These are phyloP conservation scores for Acanthamoeba lenticulata DNA, from an alignment of 208 protist genomes.

Conservation along the genomic window DNA sequence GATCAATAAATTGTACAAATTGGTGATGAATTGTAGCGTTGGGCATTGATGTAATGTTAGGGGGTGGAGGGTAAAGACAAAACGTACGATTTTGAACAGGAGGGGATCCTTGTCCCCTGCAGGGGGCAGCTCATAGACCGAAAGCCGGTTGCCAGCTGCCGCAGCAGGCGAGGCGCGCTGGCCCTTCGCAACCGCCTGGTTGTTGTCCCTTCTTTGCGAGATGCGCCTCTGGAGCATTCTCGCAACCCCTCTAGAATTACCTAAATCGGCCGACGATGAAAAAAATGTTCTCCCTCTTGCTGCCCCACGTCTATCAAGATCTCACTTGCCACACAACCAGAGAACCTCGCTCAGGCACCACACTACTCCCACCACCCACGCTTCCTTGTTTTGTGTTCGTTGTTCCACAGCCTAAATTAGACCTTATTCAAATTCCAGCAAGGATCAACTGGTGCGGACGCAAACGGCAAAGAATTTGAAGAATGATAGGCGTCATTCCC, in stretches of 20 bases:
- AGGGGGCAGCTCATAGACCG: conserved; percentile 24
- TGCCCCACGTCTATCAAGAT: not conserved
- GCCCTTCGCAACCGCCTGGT: not conserved
- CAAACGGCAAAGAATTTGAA: no score
- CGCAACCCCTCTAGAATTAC: not conserved
- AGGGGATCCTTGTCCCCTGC: conserved; percentile 9
- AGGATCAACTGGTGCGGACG: no score
- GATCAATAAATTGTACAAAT: no score
- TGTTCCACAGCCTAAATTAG: no score
- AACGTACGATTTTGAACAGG: conserved; percentile 23
- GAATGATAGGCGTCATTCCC: no score
- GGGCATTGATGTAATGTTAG: no score
- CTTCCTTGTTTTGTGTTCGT: not conserved
- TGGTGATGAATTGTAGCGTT: no score
- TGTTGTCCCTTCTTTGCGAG: conserved; percentile 12
- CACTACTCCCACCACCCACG: not conserved
- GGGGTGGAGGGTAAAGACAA: not conserved
- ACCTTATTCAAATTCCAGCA: no score
- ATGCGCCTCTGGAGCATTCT: conserved; percentile 33
- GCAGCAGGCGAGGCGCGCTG: not conserved
- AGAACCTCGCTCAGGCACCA: no score
- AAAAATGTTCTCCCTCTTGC: not conserved
- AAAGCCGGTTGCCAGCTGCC: not conserved
- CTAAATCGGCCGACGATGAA: not conserved
- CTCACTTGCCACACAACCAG: no score